Base-by-base conservation (phyloP, 2,329 filamentous ascomycete genomes). In the Colletotrichum godetiae region DNA sequence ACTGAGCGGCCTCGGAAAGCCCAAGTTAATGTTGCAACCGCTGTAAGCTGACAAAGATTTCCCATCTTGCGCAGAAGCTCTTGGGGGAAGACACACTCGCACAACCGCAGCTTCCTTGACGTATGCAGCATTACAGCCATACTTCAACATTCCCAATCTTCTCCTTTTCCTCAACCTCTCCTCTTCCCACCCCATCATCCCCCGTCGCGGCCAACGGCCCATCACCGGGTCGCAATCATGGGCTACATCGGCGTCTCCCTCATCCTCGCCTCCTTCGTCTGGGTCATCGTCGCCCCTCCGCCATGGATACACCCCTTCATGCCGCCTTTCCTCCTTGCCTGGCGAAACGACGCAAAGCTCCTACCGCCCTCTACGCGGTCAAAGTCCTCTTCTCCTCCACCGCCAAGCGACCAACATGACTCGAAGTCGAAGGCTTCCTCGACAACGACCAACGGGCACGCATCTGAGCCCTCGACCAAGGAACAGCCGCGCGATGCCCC, bases 221-320 rank as follows among this genome's bases (percentile, higher is more conserved):
- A 53, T 13, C 52, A 52, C 19, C 10, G 46, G 29, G 35, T 24
- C 12, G 24, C 35, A 68, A 77, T 68, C 66, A 92, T 92, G 89
- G 88, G 84, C 75, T 80, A 91, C 77, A 77, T 92, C 74, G 90
- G 89, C 75, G 81, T 92, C 75, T 90, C 90, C n/a, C 84, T 93
- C 75, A 84, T 92, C 77, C 80, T 92, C 75, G 90, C 88, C 56
- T 90, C 90, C 0, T 82, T 92, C 68, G 85, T 92, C 58, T 89
- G 88, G 77, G 81, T 92, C 75, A 82, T 88, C 77, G 84, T 92
- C 74, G 86, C 86, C 53, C 87, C 87, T 68, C 88, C 87, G 62
- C 81, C 85, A 58, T 87, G 89, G 82, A 81, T 90, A 57, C 83
- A 84, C 76, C 81, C 80, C 15, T 80, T 86, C 53, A 80, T 90